Evolutionary conservation across 1,284 basidiomycete species (phyloP).

Genomic region (Tilletiaria anomala): DNA sequence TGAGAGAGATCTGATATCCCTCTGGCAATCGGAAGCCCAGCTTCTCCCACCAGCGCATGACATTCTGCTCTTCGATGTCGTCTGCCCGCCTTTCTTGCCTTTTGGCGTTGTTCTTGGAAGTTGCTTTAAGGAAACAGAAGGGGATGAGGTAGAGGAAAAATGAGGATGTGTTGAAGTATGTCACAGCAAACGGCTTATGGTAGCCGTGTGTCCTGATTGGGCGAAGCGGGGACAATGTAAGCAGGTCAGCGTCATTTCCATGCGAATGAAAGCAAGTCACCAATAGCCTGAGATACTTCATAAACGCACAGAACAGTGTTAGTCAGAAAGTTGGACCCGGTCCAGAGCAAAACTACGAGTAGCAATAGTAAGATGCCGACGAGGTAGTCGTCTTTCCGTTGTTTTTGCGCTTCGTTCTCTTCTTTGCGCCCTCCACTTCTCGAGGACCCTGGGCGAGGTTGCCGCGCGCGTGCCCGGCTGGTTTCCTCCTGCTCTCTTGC

Average conservation of each 20-base stretch:
- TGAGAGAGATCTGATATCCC: too few species aligned
- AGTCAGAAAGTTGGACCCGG: slow-evolving; percentile 35
- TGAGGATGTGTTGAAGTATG: slow-evolving; percentile 72
- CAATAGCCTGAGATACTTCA: background rate
- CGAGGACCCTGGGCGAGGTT: too few species aligned
- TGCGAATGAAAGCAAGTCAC: background rate
- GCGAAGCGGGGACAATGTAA: background rate
- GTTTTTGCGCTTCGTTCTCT: too few species aligned
- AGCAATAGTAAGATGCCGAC: slow-evolving; percentile 59
- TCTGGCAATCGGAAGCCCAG: slow-evolving; percentile 23
- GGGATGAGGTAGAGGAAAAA: slow-evolving; percentile 83
- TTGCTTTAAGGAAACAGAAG: background rate
- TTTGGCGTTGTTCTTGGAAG: background rate
- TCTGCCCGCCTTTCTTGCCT: background rate
- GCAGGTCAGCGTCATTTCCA: background rate
- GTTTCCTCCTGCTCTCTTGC: too few species aligned
- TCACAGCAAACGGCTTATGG: slow-evolving; percentile 46
- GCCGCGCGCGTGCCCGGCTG: too few species aligned
- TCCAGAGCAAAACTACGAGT: slow-evolving; percentile 73
- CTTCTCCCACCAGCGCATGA: slow-evolving; percentile 15
- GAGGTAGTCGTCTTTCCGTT: slow-evolving; percentile 54
- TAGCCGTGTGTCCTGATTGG: slow-evolving; percentile 28
- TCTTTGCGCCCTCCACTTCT: too few species aligned
- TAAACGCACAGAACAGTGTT: slow-evolving; percentile 17
- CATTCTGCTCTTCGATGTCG: background rate